Conservation (phyloP, 2,329 filamentous ascomycete species). For the Penicillium frequentans region DNA sequence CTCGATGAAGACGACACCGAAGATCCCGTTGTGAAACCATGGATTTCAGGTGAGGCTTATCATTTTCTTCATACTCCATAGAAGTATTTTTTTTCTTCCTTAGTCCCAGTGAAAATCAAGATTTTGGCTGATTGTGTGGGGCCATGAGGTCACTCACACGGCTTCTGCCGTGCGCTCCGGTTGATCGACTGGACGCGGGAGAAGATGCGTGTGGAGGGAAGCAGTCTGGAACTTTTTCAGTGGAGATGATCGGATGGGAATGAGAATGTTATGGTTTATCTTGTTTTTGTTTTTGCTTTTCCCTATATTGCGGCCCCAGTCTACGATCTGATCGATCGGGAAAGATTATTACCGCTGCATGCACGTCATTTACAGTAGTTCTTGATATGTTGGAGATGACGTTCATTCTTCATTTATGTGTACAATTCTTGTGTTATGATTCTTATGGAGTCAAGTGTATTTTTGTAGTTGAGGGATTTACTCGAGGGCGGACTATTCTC, state of each 20-base stretch:
- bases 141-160: constrained; percentile 23
- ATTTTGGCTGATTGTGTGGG: constrained; percentile 15
- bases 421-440: not conserved
- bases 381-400: not conserved
- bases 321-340: not conserved
- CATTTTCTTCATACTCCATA: not conserved
- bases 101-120: constrained; percentile 16
- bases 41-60: not conserved
- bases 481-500: not conserved
- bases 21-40: not conserved
- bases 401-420: not conserved
- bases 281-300: not conserved
- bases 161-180: constrained; percentile 19
- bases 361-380: not conserved
- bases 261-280: not conserved
- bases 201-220: not conserved
- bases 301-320: too few relatives aligned
- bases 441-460: not conserved
- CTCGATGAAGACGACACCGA: not conserved
- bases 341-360: not conserved
- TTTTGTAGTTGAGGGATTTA: not conserved
- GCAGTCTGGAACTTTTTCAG: not conserved
- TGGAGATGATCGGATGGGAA: not conserved
- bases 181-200: constrained; percentile 13
- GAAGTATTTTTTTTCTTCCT: not conserved